Base-by-base conservation (phyloP, 2,329 filamentous ascomycete species). In the Microdochium paspali region DNA sequence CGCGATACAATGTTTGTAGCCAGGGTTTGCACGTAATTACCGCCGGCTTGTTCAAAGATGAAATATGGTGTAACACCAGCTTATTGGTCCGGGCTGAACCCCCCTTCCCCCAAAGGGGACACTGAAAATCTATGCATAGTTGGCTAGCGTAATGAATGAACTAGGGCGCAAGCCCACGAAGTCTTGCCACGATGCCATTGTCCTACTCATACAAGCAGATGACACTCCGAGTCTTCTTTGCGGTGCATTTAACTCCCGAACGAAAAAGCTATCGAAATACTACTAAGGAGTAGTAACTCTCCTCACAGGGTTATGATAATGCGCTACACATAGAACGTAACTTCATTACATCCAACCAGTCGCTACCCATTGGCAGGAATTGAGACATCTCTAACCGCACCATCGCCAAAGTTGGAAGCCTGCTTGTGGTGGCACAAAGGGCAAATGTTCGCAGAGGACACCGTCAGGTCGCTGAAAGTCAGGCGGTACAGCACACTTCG, bases 191-290 rank as follows among this genome's bases (percentile, higher is more conserved):
- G 44, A 87, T 82, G 2, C 84, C 84, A 51, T 79, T 77, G 58
- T 87, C 84, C 56, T 85, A 76, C 62, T 87, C 84, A 56, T 87
- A 84, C 2, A 86, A 67, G 52, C 84, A 87, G 32, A 86, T 67
- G 2, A 80, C 80, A 45, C 81, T 80, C 42, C 75, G 74, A 10
- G 74, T 68, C 2, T 69, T 60, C 13, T 64, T 66, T 0, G 78
- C 70, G 1, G 72, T 69, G 0, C 84, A 84, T 24, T 77, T 68
- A 0, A 73, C 61, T 0, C 70, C 70, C n/a, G n/a, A 0, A 76
- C 69, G 15, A 80, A 66, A 10, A 79, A 65, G 0, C 71, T 73
- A 53, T 84, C 79, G 49, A 87, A 76, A 51, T 76, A 76, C 50
- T 84, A 21, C 18, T 4, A 18, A 35, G 5, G 4, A 18, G 31